A percentile compares a stretch with the other conserved stretches of the same genome.
phyloP scores from a whole-genome alignment of 176 grass and related monocot species.

The Guadua angustifolia region DNA sequence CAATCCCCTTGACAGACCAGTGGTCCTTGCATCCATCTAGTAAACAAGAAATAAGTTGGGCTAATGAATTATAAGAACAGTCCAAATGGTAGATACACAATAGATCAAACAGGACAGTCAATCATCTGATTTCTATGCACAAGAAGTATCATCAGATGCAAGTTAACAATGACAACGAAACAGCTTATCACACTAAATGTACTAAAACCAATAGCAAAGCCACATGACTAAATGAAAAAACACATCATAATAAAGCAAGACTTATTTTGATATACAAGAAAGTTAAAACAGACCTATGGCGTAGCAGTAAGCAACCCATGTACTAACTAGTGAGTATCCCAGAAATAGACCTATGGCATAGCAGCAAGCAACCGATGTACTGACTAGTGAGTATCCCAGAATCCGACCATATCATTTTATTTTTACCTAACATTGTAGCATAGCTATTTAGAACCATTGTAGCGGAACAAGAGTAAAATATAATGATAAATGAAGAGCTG shows the following conservation, averaged over 20 bases:
- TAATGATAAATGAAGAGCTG: slow-evolving; percentile 16
- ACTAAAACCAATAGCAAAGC: slow-evolving; percentile 11
- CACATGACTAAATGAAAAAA: slow-evolving; percentile 27
- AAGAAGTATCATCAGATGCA: slow-evolving; percentile 20
- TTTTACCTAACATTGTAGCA: slow-evolving; percentile 5
- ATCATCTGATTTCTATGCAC: slow-evolving; percentile 26
- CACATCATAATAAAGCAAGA: slow-evolving; percentile 9
- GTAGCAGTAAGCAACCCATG: slow-evolving; percentile 13
- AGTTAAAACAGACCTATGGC: slow-evolving; percentile 23
- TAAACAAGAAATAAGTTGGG: slow-evolving; percentile 45
- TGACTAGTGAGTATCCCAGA: neutral
- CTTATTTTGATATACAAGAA: neutral
- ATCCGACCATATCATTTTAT: neutral
- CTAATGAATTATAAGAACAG: slow-evolving; percentile 26
- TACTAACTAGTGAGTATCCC: neutral
- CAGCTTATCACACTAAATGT: slow-evolving; percentile 16
- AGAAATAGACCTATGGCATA: slow-evolving; percentile 12
- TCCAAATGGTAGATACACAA: neutral
- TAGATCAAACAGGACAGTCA: slow-evolving; percentile 21
- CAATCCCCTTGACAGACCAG: slow-evolving; percentile 51
- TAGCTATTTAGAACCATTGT: slow-evolving; percentile 20
- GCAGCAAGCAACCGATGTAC: slow-evolving; percentile 1
- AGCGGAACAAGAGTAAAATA: slow-evolving; percentile 27
- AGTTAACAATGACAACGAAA: slow-evolving; percentile 39
- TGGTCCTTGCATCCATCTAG: slow-evolving; percentile 81